Percentiles rank a stretch among this genome's conserved stretches.
Conservation (phyloP, 2,329 filamentous ascomycete genomes). For the Pestalotiopsis sp. region DNA sequence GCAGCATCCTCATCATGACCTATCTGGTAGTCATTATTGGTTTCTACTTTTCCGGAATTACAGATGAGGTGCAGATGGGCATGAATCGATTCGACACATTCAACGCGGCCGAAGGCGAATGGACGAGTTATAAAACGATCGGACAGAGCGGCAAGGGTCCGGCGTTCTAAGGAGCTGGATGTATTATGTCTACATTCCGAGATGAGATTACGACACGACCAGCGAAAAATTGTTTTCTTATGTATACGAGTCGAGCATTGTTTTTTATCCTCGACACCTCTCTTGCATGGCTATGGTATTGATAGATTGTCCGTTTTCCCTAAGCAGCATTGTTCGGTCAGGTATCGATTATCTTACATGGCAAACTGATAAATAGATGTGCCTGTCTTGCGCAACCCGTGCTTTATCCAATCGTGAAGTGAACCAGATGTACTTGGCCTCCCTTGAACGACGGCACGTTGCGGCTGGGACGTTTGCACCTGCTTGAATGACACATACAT, state of each 20-base stretch:
- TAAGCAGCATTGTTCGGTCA: constrained; percentile 3
- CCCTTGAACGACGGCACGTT: too few relatives aligned
- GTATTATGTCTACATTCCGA: constrained; percentile 11
- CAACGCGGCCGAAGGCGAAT: constrained; percentile 45
- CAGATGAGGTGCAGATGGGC: constrained; percentile 36
- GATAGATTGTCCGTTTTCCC: background rate
- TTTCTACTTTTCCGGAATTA: constrained; percentile 78
- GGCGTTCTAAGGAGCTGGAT: constrained; percentile 29
- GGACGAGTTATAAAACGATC: constrained; percentile 53
- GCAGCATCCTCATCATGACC: constrained; percentile 87
- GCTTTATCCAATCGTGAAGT: too few relatives aligned
- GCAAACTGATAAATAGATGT: background rate
- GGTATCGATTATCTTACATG: background rate
- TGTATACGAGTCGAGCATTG: background rate
- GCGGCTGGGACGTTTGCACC: too few relatives aligned
- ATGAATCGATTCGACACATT: constrained; percentile 55
- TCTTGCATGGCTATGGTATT: constrained; percentile 3
- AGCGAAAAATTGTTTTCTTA: background rate
- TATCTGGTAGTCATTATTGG: constrained; percentile 91
- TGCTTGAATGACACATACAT: too few relatives aligned
- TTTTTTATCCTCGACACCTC: background rate
- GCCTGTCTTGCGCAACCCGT: background rate
- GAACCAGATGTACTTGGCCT: too few relatives aligned
- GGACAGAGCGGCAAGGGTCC: constrained; percentile 44
- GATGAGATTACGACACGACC: background rate